Evolutionary conservation across 2,329 filamentous ascomycete genomes (phyloP).

Genomic region (Diaporthe capsici): DNA sequence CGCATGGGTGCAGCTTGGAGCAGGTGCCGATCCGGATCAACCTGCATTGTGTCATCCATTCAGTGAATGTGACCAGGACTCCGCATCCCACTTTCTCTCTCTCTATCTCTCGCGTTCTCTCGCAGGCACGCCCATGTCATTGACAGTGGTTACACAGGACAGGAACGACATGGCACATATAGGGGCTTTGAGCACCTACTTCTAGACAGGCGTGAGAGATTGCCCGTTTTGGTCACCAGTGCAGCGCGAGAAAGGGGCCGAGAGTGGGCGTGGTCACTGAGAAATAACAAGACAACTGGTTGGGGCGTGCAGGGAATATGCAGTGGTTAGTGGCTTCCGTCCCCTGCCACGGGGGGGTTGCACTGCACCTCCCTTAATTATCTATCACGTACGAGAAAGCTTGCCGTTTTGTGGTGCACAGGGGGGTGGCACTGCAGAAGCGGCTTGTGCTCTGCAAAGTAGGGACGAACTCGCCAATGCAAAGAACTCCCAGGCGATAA

Average conservation of each 20-base stretch:
- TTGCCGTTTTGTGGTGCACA: background rate
- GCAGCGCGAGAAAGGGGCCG: background rate
- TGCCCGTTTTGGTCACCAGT: background rate
- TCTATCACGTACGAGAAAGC: background rate
- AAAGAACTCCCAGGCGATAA: background rate
- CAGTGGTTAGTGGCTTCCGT: background rate
- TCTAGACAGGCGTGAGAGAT: background rate
- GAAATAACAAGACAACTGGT: background rate
- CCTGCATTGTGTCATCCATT: slow-evolving; percentile 8
- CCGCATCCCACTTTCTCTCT: background rate
- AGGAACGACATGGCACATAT: background rate
- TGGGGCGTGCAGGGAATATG: background rate
- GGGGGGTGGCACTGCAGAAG: slow-evolving; percentile 7
- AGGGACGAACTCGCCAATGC: slow-evolving; percentile 9
- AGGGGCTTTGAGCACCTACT: background rate
- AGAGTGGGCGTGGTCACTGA: background rate
- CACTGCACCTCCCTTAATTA: background rate
- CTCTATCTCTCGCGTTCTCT: background rate
- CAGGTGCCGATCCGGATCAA: slow-evolving; percentile 27
- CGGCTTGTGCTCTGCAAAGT: background rate
- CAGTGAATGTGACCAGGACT: background rate
- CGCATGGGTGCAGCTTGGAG: slow-evolving; percentile 36
- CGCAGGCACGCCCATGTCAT: background rate
- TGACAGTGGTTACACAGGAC: background rate
- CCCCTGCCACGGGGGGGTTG: background rate